Evolutionary conservation across 2,329 filamentous ascomycete species (phyloP).

Genomic region (Colletotrichum destructivum): DNA sequence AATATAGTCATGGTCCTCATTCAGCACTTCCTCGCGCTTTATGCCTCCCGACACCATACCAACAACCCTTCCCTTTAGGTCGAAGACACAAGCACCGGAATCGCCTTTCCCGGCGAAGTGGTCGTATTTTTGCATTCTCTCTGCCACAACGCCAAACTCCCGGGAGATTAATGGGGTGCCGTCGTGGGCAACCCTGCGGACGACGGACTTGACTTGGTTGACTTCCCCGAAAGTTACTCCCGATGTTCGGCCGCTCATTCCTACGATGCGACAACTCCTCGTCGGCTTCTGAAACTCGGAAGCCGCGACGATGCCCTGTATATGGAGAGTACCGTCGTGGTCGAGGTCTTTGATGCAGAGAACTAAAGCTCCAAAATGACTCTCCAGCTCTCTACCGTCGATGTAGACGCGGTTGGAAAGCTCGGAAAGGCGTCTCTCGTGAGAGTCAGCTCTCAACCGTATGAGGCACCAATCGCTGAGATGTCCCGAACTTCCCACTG

Average conservation of each 20-base stretch:
- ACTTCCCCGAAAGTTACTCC: not conserved
- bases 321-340: not conserved
- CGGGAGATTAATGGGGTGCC: no score
- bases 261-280: not conserved
- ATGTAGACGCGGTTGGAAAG: not conserved
- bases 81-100: not conserved
- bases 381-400: not conserved
- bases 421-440: not conserved
- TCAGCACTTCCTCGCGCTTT: not conserved
- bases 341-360: not conserved
- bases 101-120: not conserved
- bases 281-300: not conserved
- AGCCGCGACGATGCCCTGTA: not conserved
- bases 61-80: not conserved
- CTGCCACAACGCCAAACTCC: no score
- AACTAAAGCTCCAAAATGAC: not conserved
- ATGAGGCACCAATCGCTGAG: not conserved
- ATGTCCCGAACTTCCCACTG: not conserved
- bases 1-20: not conserved
- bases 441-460: not conserved
- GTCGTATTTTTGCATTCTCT: no score
- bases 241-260: not conserved
- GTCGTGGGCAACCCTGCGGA: not conserved
- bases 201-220: not conserved
- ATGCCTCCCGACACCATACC: not conserved